Evolutionary conservation across 2,329 filamentous ascomycete species (phyloP).

Genomic region (Diplodia seriata): DNA sequence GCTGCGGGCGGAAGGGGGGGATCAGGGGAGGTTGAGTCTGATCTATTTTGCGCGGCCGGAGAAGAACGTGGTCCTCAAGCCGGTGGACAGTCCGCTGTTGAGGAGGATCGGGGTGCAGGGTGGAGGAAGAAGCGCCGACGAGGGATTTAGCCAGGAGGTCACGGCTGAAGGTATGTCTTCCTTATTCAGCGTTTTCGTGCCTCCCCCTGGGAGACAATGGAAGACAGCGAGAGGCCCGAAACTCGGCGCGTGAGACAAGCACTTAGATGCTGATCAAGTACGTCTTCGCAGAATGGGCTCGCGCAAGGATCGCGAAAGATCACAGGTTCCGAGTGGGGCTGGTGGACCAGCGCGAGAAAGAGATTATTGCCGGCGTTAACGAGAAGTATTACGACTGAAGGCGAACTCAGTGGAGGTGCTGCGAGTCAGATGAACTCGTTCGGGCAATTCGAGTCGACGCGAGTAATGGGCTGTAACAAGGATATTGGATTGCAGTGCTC

Average conservation of each 20-base stretch:
- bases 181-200: neutral
- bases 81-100: slow-evolving; percentile 44
- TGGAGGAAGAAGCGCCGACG: neutral
- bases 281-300: slow-evolving; percentile 11
- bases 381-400: slow-evolving; percentile 19
- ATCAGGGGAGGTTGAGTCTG: slow-evolving; percentile 43
- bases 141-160: slow-evolving; percentile 1
- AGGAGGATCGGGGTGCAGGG: slow-evolving; percentile 36
- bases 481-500: neutral
- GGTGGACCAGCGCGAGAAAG: slow-evolving; percentile 13
- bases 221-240: neutral
- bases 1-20: slow-evolving; percentile 39
- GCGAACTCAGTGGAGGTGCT: neutral
- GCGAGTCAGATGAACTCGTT: neutral
- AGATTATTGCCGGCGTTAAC: slow-evolving; percentile 11
- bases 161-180: slow-evolving; percentile 8
- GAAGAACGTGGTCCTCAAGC: slow-evolving; percentile 47
- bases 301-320: slow-evolving; percentile 14
- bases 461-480: neutral
- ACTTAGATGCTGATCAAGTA: neutral
- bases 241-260: neutral
- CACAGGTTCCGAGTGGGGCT: slow-evolving; percentile 20
- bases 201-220: neutral
- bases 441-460: neutral
- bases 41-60: slow-evolving; percentile 53